A percentile compares a stretch with the other conserved stretches of the same genome.
These are phyloP conservation scores for Ogataea degrootiae DNA, from an alignment of 805 yeast species.

Conservation along the genomic window DNA sequence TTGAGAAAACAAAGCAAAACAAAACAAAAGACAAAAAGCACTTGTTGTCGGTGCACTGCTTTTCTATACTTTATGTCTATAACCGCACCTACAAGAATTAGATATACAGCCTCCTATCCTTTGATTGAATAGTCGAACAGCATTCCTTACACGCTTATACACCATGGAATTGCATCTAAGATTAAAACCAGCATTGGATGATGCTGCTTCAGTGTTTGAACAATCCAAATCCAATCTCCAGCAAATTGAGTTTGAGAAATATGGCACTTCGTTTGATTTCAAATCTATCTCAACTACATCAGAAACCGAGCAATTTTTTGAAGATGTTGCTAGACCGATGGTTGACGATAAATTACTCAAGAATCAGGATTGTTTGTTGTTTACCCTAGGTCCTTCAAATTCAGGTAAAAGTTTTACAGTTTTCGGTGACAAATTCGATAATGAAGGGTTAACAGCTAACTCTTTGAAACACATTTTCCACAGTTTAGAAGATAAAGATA, in stretches of 20 bases:
- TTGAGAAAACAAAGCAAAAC: no score
- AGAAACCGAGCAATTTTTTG: slow-evolving; percentile 32
- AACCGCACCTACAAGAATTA: no score
- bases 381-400: slow-evolving; percentile 51
- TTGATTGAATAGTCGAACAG: no score
- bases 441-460: slow-evolving; percentile 14
- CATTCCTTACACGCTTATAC: no score
- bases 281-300: slow-evolving; percentile 23
- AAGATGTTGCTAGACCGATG: slow-evolving; percentile 29
- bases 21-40: no score
- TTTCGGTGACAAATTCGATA: slow-evolving; percentile 27
- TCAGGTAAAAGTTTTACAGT: slow-evolving; percentile 43
- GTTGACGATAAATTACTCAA: slow-evolving; percentile 28
- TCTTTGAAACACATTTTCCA: slow-evolving; percentile 23
- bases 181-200: slow-evolving; percentile 30
- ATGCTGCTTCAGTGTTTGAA: slow-evolving; percentile 12
- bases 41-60: no score
- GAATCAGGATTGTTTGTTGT: slow-evolving; percentile 37
- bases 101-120: no score
- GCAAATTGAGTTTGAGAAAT: slow-evolving; percentile 23
- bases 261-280: slow-evolving; percentile 24
- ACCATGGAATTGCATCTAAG: slow-evolving; percentile 29
- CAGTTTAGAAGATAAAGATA: slow-evolving; percentile 3
- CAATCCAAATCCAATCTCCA: slow-evolving; percentile 11
- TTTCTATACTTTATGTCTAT: no score